Evolutionary conservation across 2,329 filamentous ascomycete species (phyloP).

Genomic region (Tolypocladium sp.): DNA sequence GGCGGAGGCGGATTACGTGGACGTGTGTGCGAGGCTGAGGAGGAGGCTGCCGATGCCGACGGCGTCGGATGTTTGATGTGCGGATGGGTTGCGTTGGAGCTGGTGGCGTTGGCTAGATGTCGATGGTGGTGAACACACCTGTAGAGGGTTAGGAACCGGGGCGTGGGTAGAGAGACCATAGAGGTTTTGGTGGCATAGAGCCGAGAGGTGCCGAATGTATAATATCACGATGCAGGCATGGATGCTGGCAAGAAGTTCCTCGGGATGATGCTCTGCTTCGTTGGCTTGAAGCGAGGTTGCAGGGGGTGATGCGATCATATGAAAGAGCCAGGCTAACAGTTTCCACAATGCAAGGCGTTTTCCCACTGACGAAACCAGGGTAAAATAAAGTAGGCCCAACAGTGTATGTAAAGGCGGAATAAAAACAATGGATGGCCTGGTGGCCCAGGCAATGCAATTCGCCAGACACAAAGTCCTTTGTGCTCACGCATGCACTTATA

Average conservation of each 20-base stretch:
- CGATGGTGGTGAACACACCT: too few relatives aligned
- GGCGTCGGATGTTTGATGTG: constrained; percentile 8
- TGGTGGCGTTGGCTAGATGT: background rate
- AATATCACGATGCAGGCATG: background rate
- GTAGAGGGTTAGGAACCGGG: too few relatives aligned
- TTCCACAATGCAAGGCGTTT: background rate
- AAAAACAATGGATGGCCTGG: too few relatives aligned
- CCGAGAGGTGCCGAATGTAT: too few relatives aligned
- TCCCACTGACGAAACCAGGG: background rate
- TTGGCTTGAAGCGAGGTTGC: background rate
- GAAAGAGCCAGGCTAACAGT: background rate
- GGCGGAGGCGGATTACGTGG: constrained; percentile 62
- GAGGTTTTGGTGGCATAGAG: too few relatives aligned
- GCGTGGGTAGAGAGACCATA: too few relatives aligned
- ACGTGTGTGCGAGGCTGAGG: constrained; percentile 46
- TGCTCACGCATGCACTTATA: background rate
- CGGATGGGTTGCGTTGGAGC: background rate
- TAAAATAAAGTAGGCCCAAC: too few relatives aligned
- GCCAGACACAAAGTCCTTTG: background rate
- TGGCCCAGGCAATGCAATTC: background rate
- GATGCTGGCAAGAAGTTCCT: background rate
- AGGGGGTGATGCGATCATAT: too few relatives aligned
- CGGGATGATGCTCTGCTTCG: too few relatives aligned
- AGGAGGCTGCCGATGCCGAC: constrained; percentile 32
- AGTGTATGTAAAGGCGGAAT: too few relatives aligned